phyloP scores from a whole-genome alignment of 2,329 filamentous ascomycete genomes.

The Fragosphaeria purpurea region DNA sequence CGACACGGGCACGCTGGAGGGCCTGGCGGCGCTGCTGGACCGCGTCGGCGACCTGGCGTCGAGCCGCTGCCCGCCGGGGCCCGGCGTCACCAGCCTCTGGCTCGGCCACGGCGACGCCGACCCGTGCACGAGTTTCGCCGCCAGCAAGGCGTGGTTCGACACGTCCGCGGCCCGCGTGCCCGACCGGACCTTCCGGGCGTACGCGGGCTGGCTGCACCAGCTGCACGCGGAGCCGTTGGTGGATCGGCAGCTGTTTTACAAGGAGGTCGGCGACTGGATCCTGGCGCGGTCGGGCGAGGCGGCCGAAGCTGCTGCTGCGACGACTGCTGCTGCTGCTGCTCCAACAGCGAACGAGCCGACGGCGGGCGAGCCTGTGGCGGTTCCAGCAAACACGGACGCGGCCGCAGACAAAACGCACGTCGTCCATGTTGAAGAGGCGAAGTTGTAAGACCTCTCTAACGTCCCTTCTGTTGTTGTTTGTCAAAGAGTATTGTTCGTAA shows the following conservation, averaged over 20 bases:
- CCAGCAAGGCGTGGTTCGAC: conserved; percentile 55
- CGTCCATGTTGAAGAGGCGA: no score
- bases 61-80: conserved; percentile 43
- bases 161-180: conserved; percentile 36
- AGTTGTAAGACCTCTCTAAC: no score
- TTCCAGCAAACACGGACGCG: no score
- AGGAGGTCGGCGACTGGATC: conserved; percentile 59
- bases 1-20: conserved; percentile 73
- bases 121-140: conserved; percentile 54
- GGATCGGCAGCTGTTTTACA: conserved; percentile 42
- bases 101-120: conserved; percentile 71
- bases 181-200: conserved; percentile 63
- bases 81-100: conserved; percentile 54
- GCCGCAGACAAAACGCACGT: no score
- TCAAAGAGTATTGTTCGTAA: no score
- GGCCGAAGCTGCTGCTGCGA: not conserved
- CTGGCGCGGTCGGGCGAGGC: conserved; percentile 29
- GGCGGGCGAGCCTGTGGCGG: no score
- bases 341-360: no score
- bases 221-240: conserved; percentile 46
- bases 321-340: no score
- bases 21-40: conserved; percentile 67
- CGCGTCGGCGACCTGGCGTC: conserved; percentile 51
- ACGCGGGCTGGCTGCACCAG: conserved; percentile 72
- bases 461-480: no score